Percentiles rank a stretch among this genome's conserved stretches.
Evolutionary conservation across 148 eudicot genomes (phyloP).

Genomic region (Camellia lanceoleosa): DNA sequence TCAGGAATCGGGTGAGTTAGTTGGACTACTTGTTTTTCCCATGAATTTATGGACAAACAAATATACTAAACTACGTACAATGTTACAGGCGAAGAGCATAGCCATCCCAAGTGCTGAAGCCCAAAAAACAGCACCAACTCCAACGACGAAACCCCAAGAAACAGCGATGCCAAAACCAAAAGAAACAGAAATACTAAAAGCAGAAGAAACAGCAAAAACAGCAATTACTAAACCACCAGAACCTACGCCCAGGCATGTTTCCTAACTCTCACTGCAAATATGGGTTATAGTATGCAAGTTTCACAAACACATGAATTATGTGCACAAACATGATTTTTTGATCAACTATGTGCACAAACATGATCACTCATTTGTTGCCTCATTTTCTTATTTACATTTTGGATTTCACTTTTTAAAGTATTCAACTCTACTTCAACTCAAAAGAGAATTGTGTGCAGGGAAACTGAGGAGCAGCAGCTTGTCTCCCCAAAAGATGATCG

Average conservation of each 20-base stretch:
- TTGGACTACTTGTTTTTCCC: background rate
- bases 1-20: constrained; percentile 63
- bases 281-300: background rate
- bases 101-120: constrained; percentile 40
- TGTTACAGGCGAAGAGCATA: constrained; percentile 47
- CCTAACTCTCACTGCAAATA: background rate
- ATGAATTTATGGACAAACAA: background rate
- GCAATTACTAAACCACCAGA: background rate
- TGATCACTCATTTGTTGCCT: no score
- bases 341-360: no score
- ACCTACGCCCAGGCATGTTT: constrained; percentile 8
- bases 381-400: background rate
- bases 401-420: background rate
- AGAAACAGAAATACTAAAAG: background rate
- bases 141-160: constrained; percentile 6
- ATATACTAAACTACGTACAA: constrained; percentile 8
- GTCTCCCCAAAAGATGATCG: background rate
- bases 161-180: constrained; percentile 1
- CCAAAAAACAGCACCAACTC: constrained; percentile 33
- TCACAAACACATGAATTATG: no score
- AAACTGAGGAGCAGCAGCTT: constrained; percentile 2
- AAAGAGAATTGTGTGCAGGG: constrained; percentile 18
- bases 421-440: background rate
- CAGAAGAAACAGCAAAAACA: background rate
- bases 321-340: no score